Conservation (phyloP, 176 grass and related monocot species). For the Oryza glumipatula region DNA sequence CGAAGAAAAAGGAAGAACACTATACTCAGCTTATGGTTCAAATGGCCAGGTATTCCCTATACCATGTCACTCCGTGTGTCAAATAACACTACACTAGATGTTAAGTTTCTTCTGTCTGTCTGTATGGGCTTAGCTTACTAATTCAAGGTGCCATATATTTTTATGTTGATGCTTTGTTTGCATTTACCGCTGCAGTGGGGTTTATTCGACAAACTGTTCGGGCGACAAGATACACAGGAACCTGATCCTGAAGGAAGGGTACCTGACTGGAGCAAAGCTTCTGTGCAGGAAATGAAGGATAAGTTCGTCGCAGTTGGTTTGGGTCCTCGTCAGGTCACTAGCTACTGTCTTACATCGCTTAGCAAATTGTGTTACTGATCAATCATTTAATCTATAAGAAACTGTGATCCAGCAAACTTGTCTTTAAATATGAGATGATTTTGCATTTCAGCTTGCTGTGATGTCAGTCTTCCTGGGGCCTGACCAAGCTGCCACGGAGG, state of each 20-base stretch:
- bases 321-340: conserved; percentile 85
- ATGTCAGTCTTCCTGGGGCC: conserved; percentile 96
- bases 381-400: not conserved
- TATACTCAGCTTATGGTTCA: conserved; percentile 91
- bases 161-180: not conserved
- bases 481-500: conserved; percentile 79
- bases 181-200: conserved; percentile 67
- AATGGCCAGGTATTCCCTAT: conserved; percentile 79
- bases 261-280: conserved; percentile 84
- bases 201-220: conserved; percentile 86
- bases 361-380: not conserved
- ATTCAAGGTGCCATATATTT: not conserved
- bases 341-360: not conserved
- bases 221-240: conserved; percentile 62
- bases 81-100: not conserved
- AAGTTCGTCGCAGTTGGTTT: conserved; percentile 74
- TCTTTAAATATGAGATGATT: not conserved
- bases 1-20: conserved; percentile 82
- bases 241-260: conserved; percentile 92
- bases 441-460: conserved; percentile 71
- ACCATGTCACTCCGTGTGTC: not conserved
- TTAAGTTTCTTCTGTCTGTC: not conserved
- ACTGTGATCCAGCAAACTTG: not conserved
- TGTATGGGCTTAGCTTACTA: not conserved
- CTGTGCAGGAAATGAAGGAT: conserved; percentile 93